A percentile compares a stretch with the other conserved stretches of the same genome.
Evolutionary conservation across 768 basidiomycete genomes (phyloP).

Genomic region (Tricholoma furcatifolium): DNA sequence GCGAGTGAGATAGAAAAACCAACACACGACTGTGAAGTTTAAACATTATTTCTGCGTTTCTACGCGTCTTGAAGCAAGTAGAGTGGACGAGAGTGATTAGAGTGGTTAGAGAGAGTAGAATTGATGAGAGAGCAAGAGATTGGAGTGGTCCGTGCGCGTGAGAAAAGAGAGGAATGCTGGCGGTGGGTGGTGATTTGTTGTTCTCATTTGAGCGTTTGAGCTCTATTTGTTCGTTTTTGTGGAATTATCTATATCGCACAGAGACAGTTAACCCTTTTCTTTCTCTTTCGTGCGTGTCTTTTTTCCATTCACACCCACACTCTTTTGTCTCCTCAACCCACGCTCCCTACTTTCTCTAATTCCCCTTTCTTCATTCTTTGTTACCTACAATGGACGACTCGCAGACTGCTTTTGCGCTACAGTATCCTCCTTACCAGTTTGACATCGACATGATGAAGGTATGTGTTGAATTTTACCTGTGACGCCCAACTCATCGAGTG

Average conservation of each 20-base stretch:
- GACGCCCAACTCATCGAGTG: slow-evolving; percentile 4
- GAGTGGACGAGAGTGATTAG: not conserved
- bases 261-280: slow-evolving; percentile 15
- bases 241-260: slow-evolving; percentile 21
- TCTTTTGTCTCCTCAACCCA: slow-evolving; percentile 36
- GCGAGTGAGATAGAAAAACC: too few relatives aligned
- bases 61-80: not conserved
- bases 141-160: slow-evolving; percentile 18
- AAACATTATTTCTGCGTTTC: not conserved
- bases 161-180: slow-evolving; percentile 1
- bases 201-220: slow-evolving; percentile 9
- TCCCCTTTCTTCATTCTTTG: slow-evolving; percentile 38
- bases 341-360: slow-evolving; percentile 56
- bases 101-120: not conserved
- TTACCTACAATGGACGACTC: slow-evolving; percentile 65
- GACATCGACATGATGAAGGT: slow-evolving; percentile 96
- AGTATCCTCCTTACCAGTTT: slow-evolving; percentile 71
- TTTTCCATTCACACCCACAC: slow-evolving; percentile 24
- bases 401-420: slow-evolving; percentile 66
- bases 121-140: not conserved
- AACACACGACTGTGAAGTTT: too few relatives aligned
- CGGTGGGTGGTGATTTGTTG: slow-evolving; percentile 1
- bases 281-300: slow-evolving; percentile 31
- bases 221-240: slow-evolving; percentile 23
- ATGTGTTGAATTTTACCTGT: slow-evolving; percentile 14